Conservation (phyloP, 2,329 filamentous ascomycete genomes). For the Neofusicoccum cordaticola region DNA sequence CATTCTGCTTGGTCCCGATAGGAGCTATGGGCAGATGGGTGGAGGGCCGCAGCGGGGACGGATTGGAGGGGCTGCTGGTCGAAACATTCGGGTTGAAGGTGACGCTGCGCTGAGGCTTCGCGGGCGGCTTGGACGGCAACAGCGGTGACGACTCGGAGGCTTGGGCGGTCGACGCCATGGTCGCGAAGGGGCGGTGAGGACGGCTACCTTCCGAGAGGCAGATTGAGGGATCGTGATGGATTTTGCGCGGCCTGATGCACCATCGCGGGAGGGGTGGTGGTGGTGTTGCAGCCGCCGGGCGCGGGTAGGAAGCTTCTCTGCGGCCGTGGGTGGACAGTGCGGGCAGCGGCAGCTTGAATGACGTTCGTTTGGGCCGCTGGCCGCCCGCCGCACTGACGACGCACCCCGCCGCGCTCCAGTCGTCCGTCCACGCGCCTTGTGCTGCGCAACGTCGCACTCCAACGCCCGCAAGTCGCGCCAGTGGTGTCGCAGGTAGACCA, state of each 20-base stretch:
- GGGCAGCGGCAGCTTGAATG: slow-evolving; percentile 5
- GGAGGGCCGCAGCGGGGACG: slow-evolving; percentile 30
- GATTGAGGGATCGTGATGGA: background rate
- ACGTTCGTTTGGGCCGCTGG: background rate
- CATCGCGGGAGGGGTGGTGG: slow-evolving; percentile 6
- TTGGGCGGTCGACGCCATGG: slow-evolving; percentile 10
- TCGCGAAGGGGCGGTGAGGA: background rate
- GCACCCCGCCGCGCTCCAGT: background rate
- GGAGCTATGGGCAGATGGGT: slow-evolving; percentile 29
- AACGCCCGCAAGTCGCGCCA: background rate
- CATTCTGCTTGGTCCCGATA: slow-evolving; percentile 24
- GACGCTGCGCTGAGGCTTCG: slow-evolving; percentile 59
- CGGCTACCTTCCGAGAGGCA: background rate
- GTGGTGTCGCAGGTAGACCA: background rate
- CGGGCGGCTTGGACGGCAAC: slow-evolving; percentile 32
- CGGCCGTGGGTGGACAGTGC: slow-evolving; percentile 8
- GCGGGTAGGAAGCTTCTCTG: slow-evolving; percentile 10
- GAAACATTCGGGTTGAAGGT: slow-evolving; percentile 68
- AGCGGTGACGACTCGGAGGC: slow-evolving; percentile 35
- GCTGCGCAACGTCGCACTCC: slow-evolving; percentile 6
- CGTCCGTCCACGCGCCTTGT: background rate
- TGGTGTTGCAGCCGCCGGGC: background rate
- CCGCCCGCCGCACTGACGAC: background rate
- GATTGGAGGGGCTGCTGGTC: slow-evolving; percentile 41
- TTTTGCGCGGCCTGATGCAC: background rate